Base-by-base conservation (phyloP, 192 early-diverging fungal genomes). In the Podila clonocystis region DNA sequence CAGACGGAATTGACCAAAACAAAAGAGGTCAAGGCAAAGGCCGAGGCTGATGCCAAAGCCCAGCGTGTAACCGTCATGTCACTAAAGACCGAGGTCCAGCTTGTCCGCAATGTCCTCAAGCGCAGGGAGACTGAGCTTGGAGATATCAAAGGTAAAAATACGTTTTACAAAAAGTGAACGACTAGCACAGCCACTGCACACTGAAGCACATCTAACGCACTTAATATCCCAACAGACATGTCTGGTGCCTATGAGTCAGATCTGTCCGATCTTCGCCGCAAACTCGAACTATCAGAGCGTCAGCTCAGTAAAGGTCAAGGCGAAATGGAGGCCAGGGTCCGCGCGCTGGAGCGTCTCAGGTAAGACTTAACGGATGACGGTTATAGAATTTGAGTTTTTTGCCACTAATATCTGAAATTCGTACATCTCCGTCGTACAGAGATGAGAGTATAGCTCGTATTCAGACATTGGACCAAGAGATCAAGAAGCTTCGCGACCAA, bases 51-150 rank as follows among this genome's bases (percentile, higher is more conserved):
- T 58, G 77, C 77, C 5, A 80, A 80, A 33, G 52, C 63, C 11
- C 77, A 80, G 58, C 65, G 77, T 4, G 62, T 73, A 12, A 73
- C 77, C 4, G 65, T 80, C 41, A 80, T 80, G 77, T 68, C 70
- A 6, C 64, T 80, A 22, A 80, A 80, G 58, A 80, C 77, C 19
- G 77, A 80, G 28, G 29, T 80, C 8, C 77, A 80, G 36, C 38
- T 80, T 13, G 77, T 80, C n/a, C 70, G 77, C 15, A 73, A 73
- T 68, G 77, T 80, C 12, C 70, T 80, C 38, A 80, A 80, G 62
- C 66, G 77, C 31, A 58, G 70, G 29, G 77, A 80, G 48, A 80
- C 70, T 11, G 77, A 80, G n/a, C 70, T 80, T 9, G 77, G 77
- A 12, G 77, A 80, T 55, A 70, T 65, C 22, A 80, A 80, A 73